Base-by-base conservation (phyloP, 345 rosid genomes). In the Bretschneidera sinensis region DNA sequence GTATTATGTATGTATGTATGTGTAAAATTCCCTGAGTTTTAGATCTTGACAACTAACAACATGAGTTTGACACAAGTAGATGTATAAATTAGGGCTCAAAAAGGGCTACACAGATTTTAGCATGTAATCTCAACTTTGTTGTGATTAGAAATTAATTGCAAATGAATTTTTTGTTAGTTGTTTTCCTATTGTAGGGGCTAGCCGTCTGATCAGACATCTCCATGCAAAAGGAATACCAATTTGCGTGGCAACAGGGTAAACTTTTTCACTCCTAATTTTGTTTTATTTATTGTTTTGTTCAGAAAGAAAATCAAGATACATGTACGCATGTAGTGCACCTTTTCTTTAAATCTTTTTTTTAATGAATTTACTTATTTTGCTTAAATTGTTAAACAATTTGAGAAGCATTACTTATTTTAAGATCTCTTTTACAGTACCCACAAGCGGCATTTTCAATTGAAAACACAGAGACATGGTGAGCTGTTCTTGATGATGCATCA, bases 401-500 rank as follows among this genome's bases (percentile, higher is more conserved):
- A 25, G 2, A 3, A 50, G 31, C 39, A 28, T 21, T 35, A 39
- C 16, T 39, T 39, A 20, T 16, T 43, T 20, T 31, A 47, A 24
- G 7, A 17, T 63, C 18, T 72, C 21, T 47, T 57, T 77, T 64
- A 55, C 85, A 89, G 98, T 59, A 83, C 97, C 19, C 91, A 87
- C 66, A 76, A 62, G 66, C 71, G 85, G 2, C 97, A 92, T 81
- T 92, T 78, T 79, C 85, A 74, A 55, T 76, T 92, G 65, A 89
- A 92, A 76, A 92, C 96, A 13, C 86, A 82, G 73, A 80, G 76
- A 54, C 97, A 89, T 25, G 69, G 83, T 23, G 86, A 87, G 57
- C 83, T 89, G 66, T 89, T 92, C 39, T 82, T 90, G 5, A 77
- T 89, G 83, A 92, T 92, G 97, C 94, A 89, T 80, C 98, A 92